A percentile compares a stretch with the other conserved stretches of the same genome.
Evolutionary conservation across 768 basidiomycete species (phyloP).

Genomic region (Infundibulicybe gibba): DNA sequence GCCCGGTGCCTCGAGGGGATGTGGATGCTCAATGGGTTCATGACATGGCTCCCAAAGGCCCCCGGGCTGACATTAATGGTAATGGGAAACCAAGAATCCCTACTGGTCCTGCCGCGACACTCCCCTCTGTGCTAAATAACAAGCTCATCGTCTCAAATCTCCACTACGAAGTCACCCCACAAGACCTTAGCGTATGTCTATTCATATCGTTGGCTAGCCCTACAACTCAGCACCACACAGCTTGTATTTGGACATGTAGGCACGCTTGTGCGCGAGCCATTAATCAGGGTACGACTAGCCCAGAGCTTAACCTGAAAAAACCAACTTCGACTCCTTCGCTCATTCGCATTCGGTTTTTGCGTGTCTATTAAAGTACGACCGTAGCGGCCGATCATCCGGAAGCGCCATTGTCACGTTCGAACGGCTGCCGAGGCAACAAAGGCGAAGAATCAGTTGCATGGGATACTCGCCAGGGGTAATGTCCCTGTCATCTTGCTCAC

Average conservation of each 20-base stretch:
- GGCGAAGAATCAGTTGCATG: constrained; percentile 83
- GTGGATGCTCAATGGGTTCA: constrained; percentile 72
- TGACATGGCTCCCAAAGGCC: constrained; percentile 61
- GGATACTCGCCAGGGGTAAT: constrained; percentile 84
- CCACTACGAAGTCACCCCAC: constrained; percentile 88
- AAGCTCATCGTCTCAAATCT: constrained; percentile 81
- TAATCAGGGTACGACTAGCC: constrained; percentile 90
- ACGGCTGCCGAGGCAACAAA: constrained; percentile 73
- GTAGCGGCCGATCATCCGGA: constrained; percentile 89
- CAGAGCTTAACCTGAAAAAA: constrained; percentile 61
- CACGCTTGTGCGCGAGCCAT: constrained; percentile 88
- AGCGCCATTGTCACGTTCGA: constrained; percentile 79
- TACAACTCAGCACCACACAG: constrained; percentile 30
- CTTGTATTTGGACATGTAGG: constrained; percentile 90
- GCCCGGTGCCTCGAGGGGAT: constrained; percentile 45
- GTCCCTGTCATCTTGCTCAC: constrained; percentile 4
- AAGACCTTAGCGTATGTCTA: constrained; percentile 77
- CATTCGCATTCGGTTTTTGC: constrained; percentile 30
- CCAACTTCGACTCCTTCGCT: constrained; percentile 43
- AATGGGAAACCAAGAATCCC: constrained; percentile 19
- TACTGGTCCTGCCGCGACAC: constrained; percentile 26
- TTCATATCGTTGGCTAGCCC: constrained; percentile 1
- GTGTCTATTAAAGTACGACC: constrained; percentile 76
- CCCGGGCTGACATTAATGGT: constrained; percentile 20
- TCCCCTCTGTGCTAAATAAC: constrained; percentile 23